phyloP scores from a whole-genome alignment of 441 rosid genomes.

The Erodium moschatum region DNA sequence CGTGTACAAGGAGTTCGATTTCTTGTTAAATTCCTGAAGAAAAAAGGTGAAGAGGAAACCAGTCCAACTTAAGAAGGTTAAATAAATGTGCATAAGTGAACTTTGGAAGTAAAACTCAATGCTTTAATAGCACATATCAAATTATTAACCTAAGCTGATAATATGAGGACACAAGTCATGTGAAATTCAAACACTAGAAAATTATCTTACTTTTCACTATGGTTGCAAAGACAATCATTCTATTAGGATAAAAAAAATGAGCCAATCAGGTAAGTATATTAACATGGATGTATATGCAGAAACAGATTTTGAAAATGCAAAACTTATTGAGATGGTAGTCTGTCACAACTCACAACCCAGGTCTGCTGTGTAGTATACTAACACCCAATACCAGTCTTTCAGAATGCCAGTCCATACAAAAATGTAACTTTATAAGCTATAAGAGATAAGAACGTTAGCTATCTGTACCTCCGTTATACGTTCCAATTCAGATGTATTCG shows the following conservation, averaged over 20 bases:
- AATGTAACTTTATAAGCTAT: not conserved
- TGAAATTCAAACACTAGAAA: not conserved
- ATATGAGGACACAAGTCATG: not conserved
- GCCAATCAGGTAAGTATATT: not conserved
- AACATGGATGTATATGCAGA: not conserved
- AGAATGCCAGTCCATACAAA: not conserved
- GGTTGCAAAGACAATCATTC: not conserved
- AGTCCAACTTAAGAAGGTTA: not conserved
- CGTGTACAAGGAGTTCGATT: constrained; percentile 80
- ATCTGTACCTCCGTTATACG: constrained; percentile 62
- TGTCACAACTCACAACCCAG: not conserved
- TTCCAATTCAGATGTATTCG: constrained; percentile 70
- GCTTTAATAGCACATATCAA: not conserved
- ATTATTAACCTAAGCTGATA: not conserved
- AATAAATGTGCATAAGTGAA: not conserved
- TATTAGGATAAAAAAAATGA: not conserved
- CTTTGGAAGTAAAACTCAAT: not conserved
- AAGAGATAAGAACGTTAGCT: not conserved
- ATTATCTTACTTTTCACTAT: not conserved
- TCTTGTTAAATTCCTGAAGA: constrained; percentile 82
- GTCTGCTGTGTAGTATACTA: not conserved
- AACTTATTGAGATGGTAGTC: not conserved
- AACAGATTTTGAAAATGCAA: not conserved
- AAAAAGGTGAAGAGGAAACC: no score
- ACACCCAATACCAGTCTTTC: not conserved